Evolutionary conservation across 257 asterid genomes (phyloP).

Genomic region (Solanum peruvianum): DNA sequence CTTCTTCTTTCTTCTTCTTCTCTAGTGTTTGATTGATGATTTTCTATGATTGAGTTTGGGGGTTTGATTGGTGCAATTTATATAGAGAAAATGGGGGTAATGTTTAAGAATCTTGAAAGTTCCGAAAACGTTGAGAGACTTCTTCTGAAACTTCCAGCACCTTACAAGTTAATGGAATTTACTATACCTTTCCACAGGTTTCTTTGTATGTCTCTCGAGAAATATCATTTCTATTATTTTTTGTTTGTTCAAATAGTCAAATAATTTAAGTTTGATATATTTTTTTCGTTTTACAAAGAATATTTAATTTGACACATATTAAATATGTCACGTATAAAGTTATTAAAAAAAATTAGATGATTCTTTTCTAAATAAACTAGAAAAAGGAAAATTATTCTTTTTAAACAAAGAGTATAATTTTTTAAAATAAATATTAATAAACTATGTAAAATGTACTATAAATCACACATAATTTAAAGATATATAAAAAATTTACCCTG

Average conservation of each 20-base stretch:
- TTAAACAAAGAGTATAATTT: no score
- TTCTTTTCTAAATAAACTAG: no score
- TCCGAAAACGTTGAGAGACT: neutral
- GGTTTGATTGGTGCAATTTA: neutral
- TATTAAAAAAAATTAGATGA: no score
- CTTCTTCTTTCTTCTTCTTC: neutral
- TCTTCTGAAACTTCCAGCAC: neutral
- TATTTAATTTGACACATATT: no score
- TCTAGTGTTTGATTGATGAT: neutral
- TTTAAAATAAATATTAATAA: no score
- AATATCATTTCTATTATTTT: neutral
- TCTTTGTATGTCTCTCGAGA: neutral
- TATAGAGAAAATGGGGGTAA: neutral
- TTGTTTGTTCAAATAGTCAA: rapidly evolving
- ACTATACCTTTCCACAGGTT: neutral
- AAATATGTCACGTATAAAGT: no score
- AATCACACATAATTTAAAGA: no score
- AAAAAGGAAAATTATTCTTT: no score
- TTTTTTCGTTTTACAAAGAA: rapidly evolving
- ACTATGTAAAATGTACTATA: no score
- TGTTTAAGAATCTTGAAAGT: neutral
- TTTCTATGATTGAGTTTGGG: neutral
- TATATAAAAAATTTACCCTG: no score
- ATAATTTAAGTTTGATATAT: no score
- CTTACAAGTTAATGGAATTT: neutral